phyloP scores from a whole-genome alignment of 345 rosid genomes.

The Stellera chamaejasme region DNA sequence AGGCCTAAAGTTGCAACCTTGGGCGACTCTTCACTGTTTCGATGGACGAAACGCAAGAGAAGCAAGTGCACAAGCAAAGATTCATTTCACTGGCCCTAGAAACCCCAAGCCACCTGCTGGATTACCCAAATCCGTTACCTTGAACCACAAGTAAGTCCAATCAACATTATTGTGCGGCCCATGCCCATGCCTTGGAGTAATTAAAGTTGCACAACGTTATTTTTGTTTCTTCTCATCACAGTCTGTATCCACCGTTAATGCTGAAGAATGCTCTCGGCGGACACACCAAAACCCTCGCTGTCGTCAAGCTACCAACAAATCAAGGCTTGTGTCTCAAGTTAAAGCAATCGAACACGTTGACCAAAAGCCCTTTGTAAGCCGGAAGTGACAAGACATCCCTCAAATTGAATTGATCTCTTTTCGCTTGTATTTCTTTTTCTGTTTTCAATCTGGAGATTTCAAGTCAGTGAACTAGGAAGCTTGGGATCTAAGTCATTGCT shows the following conservation, averaged over 20 bases:
- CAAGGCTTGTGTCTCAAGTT: constrained; percentile 6
- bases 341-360: constrained; percentile 5
- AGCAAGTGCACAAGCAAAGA: constrained; percentile 8
- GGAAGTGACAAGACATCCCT: too few species aligned
- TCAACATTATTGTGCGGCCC: neutral
- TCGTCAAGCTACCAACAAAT: constrained; percentile 3
- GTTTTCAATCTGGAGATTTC: neutral
- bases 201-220: neutral
- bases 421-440: too few species aligned
- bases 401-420: too few species aligned
- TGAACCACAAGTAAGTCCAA: constrained; percentile 23
- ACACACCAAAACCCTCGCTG: neutral
- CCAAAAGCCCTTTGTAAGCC: constrained; percentile 6
- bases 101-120: constrained; percentile 7
- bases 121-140: constrained; percentile 9
- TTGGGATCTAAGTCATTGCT: neutral
- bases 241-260: constrained; percentile 5
- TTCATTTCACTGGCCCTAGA: constrained; percentile 15
- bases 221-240: constrained; percentile 7
- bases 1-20: too few species aligned
- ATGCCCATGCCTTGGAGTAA: neutral
- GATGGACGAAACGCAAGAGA: constrained; percentile 8
- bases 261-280: neutral
- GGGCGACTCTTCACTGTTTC: constrained; percentile 5
- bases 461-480: constrained; percentile 2